Evolutionary conservation across 768 basidiomycete species (phyloP).

Genomic region (Phylloporus sp.): DNA sequence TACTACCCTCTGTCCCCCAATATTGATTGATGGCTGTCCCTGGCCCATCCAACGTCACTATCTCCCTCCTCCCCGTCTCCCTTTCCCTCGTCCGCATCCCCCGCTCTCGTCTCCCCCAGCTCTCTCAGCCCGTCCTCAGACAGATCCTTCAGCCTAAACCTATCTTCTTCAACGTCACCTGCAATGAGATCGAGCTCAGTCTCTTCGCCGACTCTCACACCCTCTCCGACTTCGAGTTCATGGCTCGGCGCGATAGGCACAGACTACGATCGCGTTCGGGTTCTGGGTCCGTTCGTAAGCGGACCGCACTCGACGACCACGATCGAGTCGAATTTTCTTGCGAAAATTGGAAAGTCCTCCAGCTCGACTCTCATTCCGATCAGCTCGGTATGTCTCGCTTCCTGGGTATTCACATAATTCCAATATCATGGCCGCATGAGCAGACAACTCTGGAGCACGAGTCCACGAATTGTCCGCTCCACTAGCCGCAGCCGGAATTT

Average conservation of each 20-base stretch:
- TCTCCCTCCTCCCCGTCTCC: conserved; percentile 65
- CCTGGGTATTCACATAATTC: neutral
- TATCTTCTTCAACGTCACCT: conserved; percentile 69
- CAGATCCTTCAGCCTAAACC: conserved; percentile 65
- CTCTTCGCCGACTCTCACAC: conserved; percentile 60
- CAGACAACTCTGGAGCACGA: conserved; percentile 67
- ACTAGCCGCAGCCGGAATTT: conserved; percentile 70
- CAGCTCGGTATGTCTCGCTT: conserved; percentile 46
- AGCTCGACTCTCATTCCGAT: conserved; percentile 76
- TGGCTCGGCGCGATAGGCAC: conserved; percentile 54
- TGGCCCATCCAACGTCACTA: conserved; percentile 41
- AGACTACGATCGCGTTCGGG: conserved; percentile 40
- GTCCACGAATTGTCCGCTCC: conserved; percentile 74
- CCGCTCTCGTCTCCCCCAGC: conserved; percentile 54
- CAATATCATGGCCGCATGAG: conserved; percentile 3
- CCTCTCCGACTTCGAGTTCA: conserved; percentile 55
- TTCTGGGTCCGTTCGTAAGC: conserved; percentile 30
- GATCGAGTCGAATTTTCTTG: conserved; percentile 60
- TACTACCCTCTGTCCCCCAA: conserved; percentile 4
- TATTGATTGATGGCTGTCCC: conserved; percentile 25
- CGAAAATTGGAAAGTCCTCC: conserved; percentile 74
- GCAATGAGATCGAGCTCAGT: conserved; percentile 75
- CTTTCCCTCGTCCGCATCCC: conserved; percentile 74
- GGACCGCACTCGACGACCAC: conserved; percentile 31
- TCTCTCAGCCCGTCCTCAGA: conserved; percentile 59